Evolutionary conservation across 441 rosid species (phyloP).

Genomic region (Mallotus japonicus): DNA sequence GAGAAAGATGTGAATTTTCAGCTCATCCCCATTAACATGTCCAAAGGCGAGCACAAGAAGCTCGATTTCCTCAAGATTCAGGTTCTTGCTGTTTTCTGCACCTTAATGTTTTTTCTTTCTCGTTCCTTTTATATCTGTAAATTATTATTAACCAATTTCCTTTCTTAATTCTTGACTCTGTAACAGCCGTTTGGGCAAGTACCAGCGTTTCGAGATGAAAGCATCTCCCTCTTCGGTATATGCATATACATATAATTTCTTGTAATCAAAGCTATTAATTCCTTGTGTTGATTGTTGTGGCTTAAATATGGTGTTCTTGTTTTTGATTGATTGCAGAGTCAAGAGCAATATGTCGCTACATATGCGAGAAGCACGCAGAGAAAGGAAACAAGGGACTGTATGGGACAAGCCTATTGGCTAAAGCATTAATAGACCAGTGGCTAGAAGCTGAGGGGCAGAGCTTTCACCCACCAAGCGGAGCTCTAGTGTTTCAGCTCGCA

Average conservation of each 20-base stretch:
- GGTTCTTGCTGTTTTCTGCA: slow-evolving; percentile 24
- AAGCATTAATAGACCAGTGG: slow-evolving; percentile 78
- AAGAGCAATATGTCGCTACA: slow-evolving; percentile 59
- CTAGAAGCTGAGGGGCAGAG: slow-evolving; percentile 65
- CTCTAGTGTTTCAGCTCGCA: slow-evolving; percentile 57
- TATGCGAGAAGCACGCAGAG: slow-evolving; percentile 50
- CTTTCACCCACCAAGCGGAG: slow-evolving; percentile 51
- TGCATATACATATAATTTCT: neutral
- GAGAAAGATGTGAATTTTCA: slow-evolving; percentile 67
- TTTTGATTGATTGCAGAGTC: slow-evolving; percentile 35
- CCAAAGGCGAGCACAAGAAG: slow-evolving; percentile 67
- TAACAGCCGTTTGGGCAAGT: slow-evolving; percentile 75
- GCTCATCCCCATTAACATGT: slow-evolving; percentile 52
- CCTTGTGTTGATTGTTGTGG: neutral
- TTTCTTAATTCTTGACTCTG: neutral
- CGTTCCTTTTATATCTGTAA: neutral
- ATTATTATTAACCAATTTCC: neutral
- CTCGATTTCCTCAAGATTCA: slow-evolving; percentile 60
- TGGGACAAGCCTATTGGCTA: slow-evolving; percentile 50
- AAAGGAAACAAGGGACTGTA: slow-evolving; percentile 53
- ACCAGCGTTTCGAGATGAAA: slow-evolving; percentile 63
- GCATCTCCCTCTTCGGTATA: slow-evolving; percentile 58
- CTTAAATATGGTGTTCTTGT: neutral
- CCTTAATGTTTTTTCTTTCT: neutral
- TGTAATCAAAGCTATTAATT: neutral